Evolutionary conservation across 78 protist genomes (phyloP).

Genomic region (Dictyostelium purpureum): DNA sequence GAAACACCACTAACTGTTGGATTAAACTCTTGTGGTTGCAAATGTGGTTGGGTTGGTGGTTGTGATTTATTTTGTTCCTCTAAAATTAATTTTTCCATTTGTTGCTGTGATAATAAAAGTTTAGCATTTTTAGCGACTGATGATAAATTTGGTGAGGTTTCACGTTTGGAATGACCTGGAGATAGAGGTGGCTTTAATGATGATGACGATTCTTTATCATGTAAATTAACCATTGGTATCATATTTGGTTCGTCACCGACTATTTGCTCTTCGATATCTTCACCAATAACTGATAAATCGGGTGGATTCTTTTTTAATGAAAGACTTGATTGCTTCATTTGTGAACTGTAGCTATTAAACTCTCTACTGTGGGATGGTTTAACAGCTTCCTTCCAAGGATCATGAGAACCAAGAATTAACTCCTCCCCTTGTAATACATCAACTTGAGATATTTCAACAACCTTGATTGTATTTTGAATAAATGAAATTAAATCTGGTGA

Average conservation of each 20-base stretch:
- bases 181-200: not conserved
- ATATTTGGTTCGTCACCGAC: not conserved
- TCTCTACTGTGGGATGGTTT: constrained; percentile 33
- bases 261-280: not conserved
- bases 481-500: constrained; percentile 48
- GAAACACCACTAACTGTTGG: not conserved
- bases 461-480: constrained; percentile 19
- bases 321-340: not conserved
- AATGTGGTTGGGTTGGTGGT: not conserved
- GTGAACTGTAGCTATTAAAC: not conserved
- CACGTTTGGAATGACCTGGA: not conserved
- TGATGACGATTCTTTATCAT: not conserved
- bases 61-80: not conserved
- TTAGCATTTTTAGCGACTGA: not conserved
- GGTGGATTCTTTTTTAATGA: not conserved
- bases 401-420: constrained; percentile 47
- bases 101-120: not conserved
- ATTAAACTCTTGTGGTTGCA: not conserved
- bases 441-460: not conserved
- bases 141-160: constrained; percentile 16
- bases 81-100: not conserved
- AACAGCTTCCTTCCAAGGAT: constrained; percentile 69
- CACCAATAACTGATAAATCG: not conserved
- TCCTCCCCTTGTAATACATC: constrained; percentile 63
- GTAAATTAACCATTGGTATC: constrained; percentile 1